These are phyloP conservation scores for Anacardium occidentale DNA, from an alignment of 345 rosid genomes.

Conservation along the genomic window DNA sequence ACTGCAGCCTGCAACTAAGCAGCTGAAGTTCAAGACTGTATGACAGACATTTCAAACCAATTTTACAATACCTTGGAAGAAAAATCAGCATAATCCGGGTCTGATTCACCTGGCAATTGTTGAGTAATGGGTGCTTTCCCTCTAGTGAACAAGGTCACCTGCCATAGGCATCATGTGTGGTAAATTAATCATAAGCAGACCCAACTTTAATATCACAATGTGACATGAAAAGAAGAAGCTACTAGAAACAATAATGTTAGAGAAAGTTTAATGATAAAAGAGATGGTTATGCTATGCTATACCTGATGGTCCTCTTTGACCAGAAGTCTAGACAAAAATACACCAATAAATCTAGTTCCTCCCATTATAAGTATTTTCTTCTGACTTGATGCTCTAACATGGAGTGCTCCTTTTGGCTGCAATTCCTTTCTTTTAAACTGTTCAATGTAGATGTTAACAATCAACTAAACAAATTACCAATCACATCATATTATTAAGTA, in stretches of 20 bases:
- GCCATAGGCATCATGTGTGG: slow-evolving; percentile 23
- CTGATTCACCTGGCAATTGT: slow-evolving; percentile 88
- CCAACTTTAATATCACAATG: neutral
- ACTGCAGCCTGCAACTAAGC: neutral
- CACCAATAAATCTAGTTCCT: slow-evolving; percentile 89
- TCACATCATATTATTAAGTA: neutral
- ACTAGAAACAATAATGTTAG: neutral
- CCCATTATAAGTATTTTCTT: slow-evolving; percentile 97
- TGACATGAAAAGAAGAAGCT: neutral
- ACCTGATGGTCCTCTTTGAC: slow-evolving; percentile 96
- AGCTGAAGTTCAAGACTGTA: neutral
- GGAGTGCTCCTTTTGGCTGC: slow-evolving; percentile 67
- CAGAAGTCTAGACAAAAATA: slow-evolving; percentile 87
- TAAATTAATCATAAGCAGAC: neutral
- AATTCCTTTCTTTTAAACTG: slow-evolving; percentile 72
- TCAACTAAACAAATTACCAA: neutral
- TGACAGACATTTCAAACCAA: neutral
- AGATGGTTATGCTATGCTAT: neutral
- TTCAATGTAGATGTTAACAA: slow-evolving; percentile 12
- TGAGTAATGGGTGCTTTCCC: slow-evolving; percentile 91
- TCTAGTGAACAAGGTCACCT: slow-evolving; percentile 94
- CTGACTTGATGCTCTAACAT: slow-evolving; percentile 67
- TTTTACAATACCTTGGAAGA: slow-evolving; percentile 68
- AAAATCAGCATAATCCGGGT: slow-evolving; percentile 74
- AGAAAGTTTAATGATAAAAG: neutral